Conservation (phyloP, 345 rosid species). For the Erodium maritimum region DNA sequence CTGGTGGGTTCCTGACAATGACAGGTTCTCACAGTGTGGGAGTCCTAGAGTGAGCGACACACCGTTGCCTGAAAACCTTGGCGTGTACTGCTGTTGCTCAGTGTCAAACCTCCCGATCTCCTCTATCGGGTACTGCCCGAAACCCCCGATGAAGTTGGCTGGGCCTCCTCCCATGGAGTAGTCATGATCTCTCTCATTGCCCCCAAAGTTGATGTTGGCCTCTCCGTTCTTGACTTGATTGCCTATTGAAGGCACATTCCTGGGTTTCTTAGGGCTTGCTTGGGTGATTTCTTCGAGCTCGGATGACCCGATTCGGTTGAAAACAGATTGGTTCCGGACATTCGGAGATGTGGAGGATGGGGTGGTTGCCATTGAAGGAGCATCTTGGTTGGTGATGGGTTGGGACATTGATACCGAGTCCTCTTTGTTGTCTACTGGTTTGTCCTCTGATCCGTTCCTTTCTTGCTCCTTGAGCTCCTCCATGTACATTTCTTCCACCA, state of each 20-base stretch:
- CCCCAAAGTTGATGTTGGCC: conserved; percentile 51
- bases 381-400: conserved; percentile 22
- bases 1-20: conserved; percentile 61
- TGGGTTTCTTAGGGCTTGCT: conserved; percentile 72
- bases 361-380: conserved; percentile 24
- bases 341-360: conserved; percentile 29
- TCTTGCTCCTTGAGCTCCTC: conserved; percentile 83
- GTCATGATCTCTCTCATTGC: conserved; percentile 55
- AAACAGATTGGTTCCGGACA: conserved; percentile 39
- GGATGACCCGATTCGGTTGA: conserved; percentile 46
- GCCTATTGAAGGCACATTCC: too few relatives aligned
- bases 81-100: conserved; percentile 58
- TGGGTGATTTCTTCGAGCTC: conserved; percentile 70
- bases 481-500: conserved; percentile 96
- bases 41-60: conserved; percentile 90
- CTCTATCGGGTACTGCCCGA: conserved; percentile 83
- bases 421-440: conserved; percentile 24
- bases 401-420: conserved; percentile 52
- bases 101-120: conserved; percentile 74
- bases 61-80: conserved; percentile 64
- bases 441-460: conserved; percentile 50
- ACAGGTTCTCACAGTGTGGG: conserved; percentile 78
- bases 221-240: too few relatives aligned
- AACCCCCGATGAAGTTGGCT: conserved; percentile 58
- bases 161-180: conserved; percentile 61